Evolutionary conservation across 2,329 filamentous ascomycete genomes (phyloP).

Genomic region (Cladosporium phlei): DNA sequence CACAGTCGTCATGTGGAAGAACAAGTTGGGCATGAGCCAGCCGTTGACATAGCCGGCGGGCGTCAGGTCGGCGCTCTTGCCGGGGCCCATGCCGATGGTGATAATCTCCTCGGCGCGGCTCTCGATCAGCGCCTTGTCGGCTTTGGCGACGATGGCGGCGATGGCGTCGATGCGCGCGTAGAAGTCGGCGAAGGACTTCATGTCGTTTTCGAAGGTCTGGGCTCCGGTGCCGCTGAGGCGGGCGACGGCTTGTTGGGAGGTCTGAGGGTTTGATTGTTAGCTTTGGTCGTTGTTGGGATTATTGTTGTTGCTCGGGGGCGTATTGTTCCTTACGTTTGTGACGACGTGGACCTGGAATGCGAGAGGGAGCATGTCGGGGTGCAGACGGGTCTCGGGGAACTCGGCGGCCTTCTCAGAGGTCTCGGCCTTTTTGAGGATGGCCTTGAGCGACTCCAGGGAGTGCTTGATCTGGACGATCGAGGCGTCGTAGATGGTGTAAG

Average conservation of each 20-base stretch:
- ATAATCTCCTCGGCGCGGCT: slow-evolving; percentile 34
- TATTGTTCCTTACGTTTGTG: slow-evolving; percentile 3
- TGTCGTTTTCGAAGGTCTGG: slow-evolving; percentile 33
- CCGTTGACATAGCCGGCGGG: slow-evolving; percentile 46
- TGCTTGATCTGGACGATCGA: slow-evolving; percentile 10
- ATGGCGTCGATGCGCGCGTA: slow-evolving; percentile 45
- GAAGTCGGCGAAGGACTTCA: slow-evolving; percentile 49
- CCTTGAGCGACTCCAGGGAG: slow-evolving; percentile 9
- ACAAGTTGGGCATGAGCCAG: slow-evolving; percentile 56
- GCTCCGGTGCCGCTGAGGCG: slow-evolving; percentile 6
- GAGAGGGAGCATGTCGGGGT: slow-evolving; percentile 12
- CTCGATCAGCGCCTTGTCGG: slow-evolving; percentile 41
- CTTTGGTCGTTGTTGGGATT: too few relatives aligned
- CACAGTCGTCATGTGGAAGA: slow-evolving; percentile 58
- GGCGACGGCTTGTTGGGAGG: slow-evolving; percentile 6
- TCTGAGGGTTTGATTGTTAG: neutral
- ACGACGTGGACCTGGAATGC: slow-evolving; percentile 12
- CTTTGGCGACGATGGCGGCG: slow-evolving; percentile 42
- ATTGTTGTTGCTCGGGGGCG: neutral
- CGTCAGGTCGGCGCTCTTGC: slow-evolving; percentile 28
- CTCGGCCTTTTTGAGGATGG: slow-evolving; percentile 12
- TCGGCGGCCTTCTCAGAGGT: slow-evolving; percentile 1
- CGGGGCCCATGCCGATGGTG: slow-evolving; percentile 7
- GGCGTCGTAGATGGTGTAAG: slow-evolving; percentile 9
- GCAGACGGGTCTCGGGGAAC: slow-evolving; percentile 1